Conservation (phyloP, 257 asterid species). For the Scutellaria galericulata region DNA sequence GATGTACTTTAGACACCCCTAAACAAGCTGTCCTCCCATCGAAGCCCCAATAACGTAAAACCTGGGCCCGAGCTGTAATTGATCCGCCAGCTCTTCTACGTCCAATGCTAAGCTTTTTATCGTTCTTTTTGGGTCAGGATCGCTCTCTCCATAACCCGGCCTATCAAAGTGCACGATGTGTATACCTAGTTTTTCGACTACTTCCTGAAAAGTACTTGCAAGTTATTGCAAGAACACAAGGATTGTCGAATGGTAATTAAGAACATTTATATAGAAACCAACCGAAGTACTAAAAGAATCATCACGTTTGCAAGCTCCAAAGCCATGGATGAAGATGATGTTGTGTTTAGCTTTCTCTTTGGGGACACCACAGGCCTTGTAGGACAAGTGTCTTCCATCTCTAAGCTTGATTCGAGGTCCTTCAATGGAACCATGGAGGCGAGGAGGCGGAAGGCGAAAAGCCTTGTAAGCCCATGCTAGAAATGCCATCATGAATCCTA, state of each 20-base stretch:
- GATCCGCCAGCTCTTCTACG: conserved; percentile 72
- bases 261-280: conserved; percentile 1
- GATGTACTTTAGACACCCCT: conserved; percentile 83
- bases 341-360: conserved; percentile 63
- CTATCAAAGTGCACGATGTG: conserved; percentile 72
- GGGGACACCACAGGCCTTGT: conserved; percentile 75
- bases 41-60: conserved; percentile 64
- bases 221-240: background rate
- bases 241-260: background rate
- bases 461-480: too few relatives aligned
- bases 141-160: conserved; percentile 84
- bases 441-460: conserved; percentile 23
- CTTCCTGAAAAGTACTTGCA: conserved; percentile 39
- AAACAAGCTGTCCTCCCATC: conserved; percentile 73
- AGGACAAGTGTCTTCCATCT: conserved; percentile 77
- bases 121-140: conserved; percentile 65
- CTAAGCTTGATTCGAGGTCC: conserved; percentile 72
- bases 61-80: conserved; percentile 61
- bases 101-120: conserved; percentile 59
- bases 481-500: too few relatives aligned
- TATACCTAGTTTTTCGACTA: conserved; percentile 54
- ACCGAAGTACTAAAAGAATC: conserved; percentile 61
- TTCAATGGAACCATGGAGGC: conserved; percentile 49
- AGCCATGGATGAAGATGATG: conserved; percentile 67
- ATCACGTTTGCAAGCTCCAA: conserved; percentile 61